Base-by-base conservation (phyloP, 1,284 basidiomycete species). In the Inonotus obliquus region DNA sequence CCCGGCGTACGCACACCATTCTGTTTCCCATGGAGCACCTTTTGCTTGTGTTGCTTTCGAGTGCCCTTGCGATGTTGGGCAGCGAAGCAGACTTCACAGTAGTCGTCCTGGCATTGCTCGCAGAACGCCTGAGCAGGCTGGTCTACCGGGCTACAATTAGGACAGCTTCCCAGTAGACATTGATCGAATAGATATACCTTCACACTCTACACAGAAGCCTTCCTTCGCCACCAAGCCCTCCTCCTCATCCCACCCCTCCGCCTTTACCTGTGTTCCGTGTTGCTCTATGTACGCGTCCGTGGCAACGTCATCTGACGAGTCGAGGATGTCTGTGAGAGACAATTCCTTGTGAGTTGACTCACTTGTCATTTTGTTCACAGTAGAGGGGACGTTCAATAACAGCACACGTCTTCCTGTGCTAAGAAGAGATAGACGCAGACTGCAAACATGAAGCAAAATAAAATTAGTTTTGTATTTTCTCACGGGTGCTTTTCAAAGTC, bases 11-110 rank as follows among this genome's bases (percentile, higher is more conserved):
- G 72, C 14, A 23, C 66, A 67, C 56, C 67, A 70, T 57, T 70
- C 70, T 19, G 63, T 60, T 21, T 63, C 63, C 23, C 67, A 63
- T 67, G 65, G 47, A 91, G 68, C 29, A 81, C 74, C 63, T 79
- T 85, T n/a, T 78, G 76, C 4, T 73, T 72, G 71, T 92, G 91
- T 48, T 72, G 71, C 72, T 86, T 91, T 53, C 91, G 79, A 3
- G 83, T 79, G 17, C 91, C 91, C 68, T 92, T 92, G 54, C 90
- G 77, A 72, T 92, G 91, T 69, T 89, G 89, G 0, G 89, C 82
- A 11, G 87, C 81, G 71, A 88, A 92, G 75, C 91, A 92, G 23
- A 92, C 90, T 70, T 91, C 86, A 65, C 91, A 92, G 68, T 85
- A 92, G 38, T 79, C 73, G 70, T 92, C 90, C 6, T 68, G 73